Base-by-base conservation (phyloP, 495 filamentous ascomycete genomes). In the Evansstolkia leycettana region DNA sequence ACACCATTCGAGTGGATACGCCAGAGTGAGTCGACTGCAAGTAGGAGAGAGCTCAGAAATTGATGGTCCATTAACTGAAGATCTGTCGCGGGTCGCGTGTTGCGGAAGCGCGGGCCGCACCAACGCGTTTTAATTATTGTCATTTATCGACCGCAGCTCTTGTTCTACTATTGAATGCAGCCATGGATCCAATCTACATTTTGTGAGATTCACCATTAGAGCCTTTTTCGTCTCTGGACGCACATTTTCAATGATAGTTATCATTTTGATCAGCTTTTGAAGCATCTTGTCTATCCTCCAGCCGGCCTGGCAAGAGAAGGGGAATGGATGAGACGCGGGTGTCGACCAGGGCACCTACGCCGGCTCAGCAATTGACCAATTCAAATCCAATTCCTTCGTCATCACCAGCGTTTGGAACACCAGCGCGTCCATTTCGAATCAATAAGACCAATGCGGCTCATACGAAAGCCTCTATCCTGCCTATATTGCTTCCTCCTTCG, bases 361-460 rank as follows among this genome's bases (percentile, higher is more conserved):
- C 10, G 5, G 27, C 27, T 29, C 10, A 14, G 27, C 27, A 29
- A 14, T n/a, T 53, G 23, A 52, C 57, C 30, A 45, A 46, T 37
- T 33, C 43, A 15, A 73, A 81, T 46, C 66, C 65, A 18, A 79
- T 90, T 29, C 82, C 82, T 7, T 94, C 87, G 2, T 94, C 87
- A 1, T 93, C 87, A 8, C 85, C 86, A 31, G 87, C 76, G 20
- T 94, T 94, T 57, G 83, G 72, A 17, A 93, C 85, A 2, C 86
- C 86, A 6, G 72, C 72, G 15, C 78, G 84, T 53, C 79, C 84
- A 18, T 70, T 89, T 17, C 53, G 54, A 40, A 41, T 55, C 32
- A 57, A 44, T 4, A 67, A 61, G 27, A 41, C 46, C 14, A 54
- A 55, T 42, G 68, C 54, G 45, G 71, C 60, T 41, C 56, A 55